A percentile compares a stretch with the other conserved stretches of the same genome.
These are phyloP conservation scores for Pseudocercospora pini-densiflorae DNA, from an alignment of 2,329 filamentous ascomycete species.

Conservation along the genomic window DNA sequence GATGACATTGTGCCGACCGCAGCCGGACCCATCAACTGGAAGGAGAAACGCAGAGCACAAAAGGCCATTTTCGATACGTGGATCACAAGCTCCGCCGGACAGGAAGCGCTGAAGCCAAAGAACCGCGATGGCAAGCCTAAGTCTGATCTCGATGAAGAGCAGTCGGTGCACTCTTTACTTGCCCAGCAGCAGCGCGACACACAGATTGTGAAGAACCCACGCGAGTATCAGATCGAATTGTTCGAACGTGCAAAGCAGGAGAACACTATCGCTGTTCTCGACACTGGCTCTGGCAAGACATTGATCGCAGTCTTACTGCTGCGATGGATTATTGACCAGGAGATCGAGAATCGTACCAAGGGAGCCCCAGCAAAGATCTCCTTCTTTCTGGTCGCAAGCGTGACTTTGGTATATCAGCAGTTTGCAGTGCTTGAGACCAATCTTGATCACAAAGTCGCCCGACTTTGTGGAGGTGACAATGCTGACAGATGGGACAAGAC, in stretches of 20 bases:
- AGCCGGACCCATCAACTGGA: slow-evolving; percentile 32
- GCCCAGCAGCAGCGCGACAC: slow-evolving; percentile 54
- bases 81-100: slow-evolving; percentile 48
- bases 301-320: slow-evolving; percentile 90
- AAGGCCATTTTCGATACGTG: slow-evolving; percentile 49
- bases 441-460: slow-evolving; percentile 73
- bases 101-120: slow-evolving; percentile 49
- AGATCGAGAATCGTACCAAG: slow-evolving; percentile 69
- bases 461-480: slow-evolving; percentile 73
- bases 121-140: slow-evolving; percentile 36
- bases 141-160: slow-evolving; percentile 49
- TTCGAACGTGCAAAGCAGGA: slow-evolving; percentile 83
- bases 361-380: slow-evolving; percentile 68
- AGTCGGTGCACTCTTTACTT: slow-evolving; percentile 60
- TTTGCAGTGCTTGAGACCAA: slow-evolving; percentile 80
- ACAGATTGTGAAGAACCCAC: slow-evolving; percentile 72
- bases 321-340: slow-evolving; percentile 73
- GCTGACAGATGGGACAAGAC: slow-evolving; percentile 64
- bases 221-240: slow-evolving; percentile 90
- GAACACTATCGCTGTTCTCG: slow-evolving; percentile 91
- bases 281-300: slow-evolving; percentile 96
- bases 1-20: slow-evolving; percentile 18
- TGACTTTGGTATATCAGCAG: slow-evolving; percentile 90
- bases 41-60: slow-evolving; percentile 47
- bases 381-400: slow-evolving; percentile 87